Evolutionary conservation across 2,329 filamentous ascomycete species (phyloP), one percentile per base, ranked within the genome.

Genomic region (Diaporthe humulicola): DNA sequence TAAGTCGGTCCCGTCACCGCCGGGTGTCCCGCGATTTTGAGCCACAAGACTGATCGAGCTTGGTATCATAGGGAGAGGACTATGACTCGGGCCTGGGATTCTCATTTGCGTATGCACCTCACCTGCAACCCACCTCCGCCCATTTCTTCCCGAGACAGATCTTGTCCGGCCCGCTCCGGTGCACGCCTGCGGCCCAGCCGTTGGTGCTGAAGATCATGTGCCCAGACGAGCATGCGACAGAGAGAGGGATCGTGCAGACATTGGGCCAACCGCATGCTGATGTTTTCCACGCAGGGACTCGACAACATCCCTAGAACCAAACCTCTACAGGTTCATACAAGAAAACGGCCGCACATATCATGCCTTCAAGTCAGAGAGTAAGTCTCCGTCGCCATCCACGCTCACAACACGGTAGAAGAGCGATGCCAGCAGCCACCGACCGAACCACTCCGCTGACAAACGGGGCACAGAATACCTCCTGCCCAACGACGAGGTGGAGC

Each of bases 281-380:
- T 57, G 57, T 52, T 17, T 1, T 12, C 17, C 52, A 7, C n/a
- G 33, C 19, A 81, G 81, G 56, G 80, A 79, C 25, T 81, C 81
- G 9, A 81, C 80, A 10, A 79, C 79, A 77, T 80, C 80, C 38
- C 22, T 81, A 30, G 75, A 79, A 36, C 77, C 80, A 38, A 80
- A 77, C 22, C 70, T 80, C 12, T 80, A 79, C 61, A 76, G 81
- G 60, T 81, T 79, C 72, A 48, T 81, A 19, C 78, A 79, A 42
- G 81, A 81, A 33, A 80, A 82, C 60, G 81, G 80, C 1, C 78
- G 81, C 42, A 82, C 80, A 38, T 82, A 82, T 76, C 81, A 81
- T 70, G 77, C 78, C 64, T 81, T 79, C 69, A 81, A 80, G 69
- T 77, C 80, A 79, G 81, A 80, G 54, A 81, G 81, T 81, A 78